Conservation (phyloP, 768 basidiomycete species). For the Amanita phalloides region DNA sequence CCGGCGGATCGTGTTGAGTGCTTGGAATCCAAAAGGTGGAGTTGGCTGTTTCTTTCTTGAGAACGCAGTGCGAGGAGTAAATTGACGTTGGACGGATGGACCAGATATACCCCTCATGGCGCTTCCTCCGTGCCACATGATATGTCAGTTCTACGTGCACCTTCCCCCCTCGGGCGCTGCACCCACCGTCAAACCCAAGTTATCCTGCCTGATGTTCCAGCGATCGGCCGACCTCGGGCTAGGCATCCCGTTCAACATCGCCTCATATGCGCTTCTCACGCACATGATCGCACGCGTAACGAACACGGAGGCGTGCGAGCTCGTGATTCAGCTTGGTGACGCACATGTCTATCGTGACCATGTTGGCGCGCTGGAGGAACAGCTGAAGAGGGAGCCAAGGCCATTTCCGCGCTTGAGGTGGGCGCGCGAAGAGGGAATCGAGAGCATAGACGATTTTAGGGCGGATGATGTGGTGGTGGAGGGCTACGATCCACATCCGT, state of each 20-base stretch:
- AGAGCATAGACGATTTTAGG: conserved; percentile 71
- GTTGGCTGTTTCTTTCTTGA: not conserved
- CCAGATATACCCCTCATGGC: conserved; percentile 92
- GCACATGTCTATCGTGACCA: conserved; percentile 96
- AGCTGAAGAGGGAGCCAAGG: conserved; percentile 69
- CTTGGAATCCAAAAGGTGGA: conserved; percentile 95
- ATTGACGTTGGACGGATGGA: not conserved
- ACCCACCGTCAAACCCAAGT: conserved; percentile 46
- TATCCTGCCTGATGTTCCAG: conserved; percentile 96
- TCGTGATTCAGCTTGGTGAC: conserved; percentile 94
- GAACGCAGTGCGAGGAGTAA: not conserved
- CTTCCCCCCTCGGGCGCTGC: conserved; percentile 45
- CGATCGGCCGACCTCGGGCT: conserved; percentile 96
- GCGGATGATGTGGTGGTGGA: conserved; percentile 78
- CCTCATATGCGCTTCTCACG: conserved; percentile 93
- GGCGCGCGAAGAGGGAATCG: conserved; percentile 43
- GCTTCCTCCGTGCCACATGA: conserved; percentile 95
- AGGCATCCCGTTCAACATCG: conserved; percentile 98
- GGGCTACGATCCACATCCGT: conserved; percentile 75
- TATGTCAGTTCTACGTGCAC: conserved; percentile 98
- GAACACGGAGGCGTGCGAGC: conserved; percentile 74
- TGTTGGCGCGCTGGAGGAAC: conserved; percentile 73
- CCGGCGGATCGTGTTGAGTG: conserved; percentile 86
- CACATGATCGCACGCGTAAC: conserved; percentile 97
- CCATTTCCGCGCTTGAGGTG: conserved; percentile 77